These are phyloP conservation scores for Ceratocystis destructans DNA, from an alignment of 2,329 filamentous ascomycete genomes.

Conservation along the genomic window DNA sequence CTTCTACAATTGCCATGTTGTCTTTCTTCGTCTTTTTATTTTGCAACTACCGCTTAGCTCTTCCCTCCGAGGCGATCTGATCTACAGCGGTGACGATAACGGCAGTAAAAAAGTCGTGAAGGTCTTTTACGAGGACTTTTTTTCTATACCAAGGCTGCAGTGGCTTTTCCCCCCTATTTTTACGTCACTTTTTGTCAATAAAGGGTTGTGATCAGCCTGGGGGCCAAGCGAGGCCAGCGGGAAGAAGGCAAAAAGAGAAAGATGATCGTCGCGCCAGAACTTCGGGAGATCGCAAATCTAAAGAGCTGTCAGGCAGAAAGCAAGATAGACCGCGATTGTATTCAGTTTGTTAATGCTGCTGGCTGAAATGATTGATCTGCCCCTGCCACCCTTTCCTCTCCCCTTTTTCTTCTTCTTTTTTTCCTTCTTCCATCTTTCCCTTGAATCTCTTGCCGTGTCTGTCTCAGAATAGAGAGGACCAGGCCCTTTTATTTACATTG, in stretches of 20 bases:
- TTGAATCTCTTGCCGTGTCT: not conserved
- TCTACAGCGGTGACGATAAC: not conserved
- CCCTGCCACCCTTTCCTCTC: not conserved
- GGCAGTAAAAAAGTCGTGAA: not conserved
- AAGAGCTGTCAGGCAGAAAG: not conserved
- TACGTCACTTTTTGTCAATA: not conserved
- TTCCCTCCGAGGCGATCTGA: not conserved
- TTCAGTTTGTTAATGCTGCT: not conserved
- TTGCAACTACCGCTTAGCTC: not conserved
- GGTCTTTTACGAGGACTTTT: not conserved
- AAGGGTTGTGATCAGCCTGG: not conserved
- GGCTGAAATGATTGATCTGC: not conserved
- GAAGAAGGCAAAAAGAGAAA: not conserved
- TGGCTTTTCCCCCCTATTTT: not conserved
- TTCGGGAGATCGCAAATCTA: slow-evolving; percentile 3
- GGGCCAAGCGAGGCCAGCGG: no score
- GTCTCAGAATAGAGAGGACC: not conserved
- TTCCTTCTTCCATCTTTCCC: not conserved
- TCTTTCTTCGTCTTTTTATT: not conserved
- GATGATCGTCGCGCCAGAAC: not conserved
- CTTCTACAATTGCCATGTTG: not conserved
- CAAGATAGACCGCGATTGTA: not conserved
- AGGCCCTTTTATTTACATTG: not conserved
- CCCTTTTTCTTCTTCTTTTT: not conserved
- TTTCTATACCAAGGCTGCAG: not conserved